Percentiles rank a stretch among this genome's conserved stretches.
Evolutionary conservation across 2,329 filamentous ascomycete genomes (phyloP).

Genomic region (Daldinia sp.): DNA sequence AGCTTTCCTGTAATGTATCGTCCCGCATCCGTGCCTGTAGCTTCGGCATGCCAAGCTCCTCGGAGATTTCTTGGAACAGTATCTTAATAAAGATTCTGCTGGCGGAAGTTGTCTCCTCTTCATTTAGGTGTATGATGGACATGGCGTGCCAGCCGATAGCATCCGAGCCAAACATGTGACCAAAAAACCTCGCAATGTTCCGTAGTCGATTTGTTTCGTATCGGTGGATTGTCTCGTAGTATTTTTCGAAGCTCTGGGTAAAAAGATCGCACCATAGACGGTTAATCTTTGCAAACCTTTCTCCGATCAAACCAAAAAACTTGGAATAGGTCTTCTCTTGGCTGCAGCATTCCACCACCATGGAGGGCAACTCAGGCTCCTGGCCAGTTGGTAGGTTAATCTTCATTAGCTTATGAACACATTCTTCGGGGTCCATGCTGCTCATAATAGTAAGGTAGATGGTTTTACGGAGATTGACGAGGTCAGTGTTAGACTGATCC

Average conservation of each 20-base stretch:
- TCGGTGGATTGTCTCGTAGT: constrained; percentile 97
- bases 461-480: constrained; percentile 90
- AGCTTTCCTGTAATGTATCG: constrained; percentile 77
- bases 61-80: constrained; percentile 88
- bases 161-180: constrained; percentile 86
- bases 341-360: constrained; percentile 96
- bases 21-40: constrained; percentile 80
- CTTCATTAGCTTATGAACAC: constrained; percentile 95
- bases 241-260: constrained; percentile 86
- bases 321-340: constrained; percentile 98
- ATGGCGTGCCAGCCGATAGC: constrained; percentile 93
- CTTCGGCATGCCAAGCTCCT: constrained; percentile 84
- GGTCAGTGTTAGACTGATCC: constrained; percentile 94
- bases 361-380: constrained; percentile 90
- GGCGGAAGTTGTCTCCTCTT: constrained; percentile 95
- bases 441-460: constrained; percentile 99
- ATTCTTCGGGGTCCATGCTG: constrained; percentile 94
- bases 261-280: constrained; percentile 94
- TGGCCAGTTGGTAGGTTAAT: constrained; percentile 86
- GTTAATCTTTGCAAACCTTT: constrained; percentile 95
- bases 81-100: constrained; percentile 99
- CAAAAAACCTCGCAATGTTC: constrained; percentile 95
- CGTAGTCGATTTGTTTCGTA: constrained; percentile 95
- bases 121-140: constrained; percentile 85
- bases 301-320: constrained; percentile 93